Percentiles rank a stretch among this genome's conserved stretches.
Evolutionary conservation across 306 rosid genomes (phyloP).

Genomic region (Alnus rubra): DNA sequence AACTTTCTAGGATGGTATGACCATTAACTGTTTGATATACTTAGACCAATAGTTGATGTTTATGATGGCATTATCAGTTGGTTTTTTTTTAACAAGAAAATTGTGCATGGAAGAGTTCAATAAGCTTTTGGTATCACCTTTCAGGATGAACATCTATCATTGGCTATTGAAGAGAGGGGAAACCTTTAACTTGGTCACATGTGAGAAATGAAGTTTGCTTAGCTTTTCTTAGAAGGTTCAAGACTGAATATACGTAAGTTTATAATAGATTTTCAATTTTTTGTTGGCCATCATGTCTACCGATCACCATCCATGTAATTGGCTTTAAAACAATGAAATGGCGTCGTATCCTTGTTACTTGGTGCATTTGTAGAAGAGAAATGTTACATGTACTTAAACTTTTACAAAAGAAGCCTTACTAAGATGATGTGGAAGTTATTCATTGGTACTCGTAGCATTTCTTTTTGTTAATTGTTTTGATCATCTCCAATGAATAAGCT

Average conservation of each 20-base stretch:
- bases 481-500: too few relatives aligned
- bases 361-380: background rate
- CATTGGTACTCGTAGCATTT: too few relatives aligned
- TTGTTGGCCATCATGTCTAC: background rate
- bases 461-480: too few relatives aligned
- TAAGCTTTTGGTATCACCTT: constrained; percentile 17
- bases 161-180: constrained; percentile 15
- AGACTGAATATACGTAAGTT: constrained; percentile 15
- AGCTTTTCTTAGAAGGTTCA: constrained; percentile 17
- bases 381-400: too few relatives aligned
- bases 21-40: constrained; percentile 8
- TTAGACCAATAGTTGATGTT: constrained; percentile 5
- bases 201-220: constrained; percentile 9
- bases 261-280: background rate
- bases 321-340: background rate
- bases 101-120: background rate
- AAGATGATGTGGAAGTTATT: too few relatives aligned
- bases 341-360: background rate
- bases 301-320: background rate
- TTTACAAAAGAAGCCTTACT: too few relatives aligned
- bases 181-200: constrained; percentile 12
- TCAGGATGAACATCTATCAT: constrained; percentile 33
- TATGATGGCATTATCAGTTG: background rate
- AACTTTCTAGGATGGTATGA: constrained; percentile 20
- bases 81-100: background rate